These are phyloP conservation scores for Nothophaeocryptopus gaeumannii DNA, from an alignment of 2,329 filamentous ascomycete genomes.

Conservation along the genomic window DNA sequence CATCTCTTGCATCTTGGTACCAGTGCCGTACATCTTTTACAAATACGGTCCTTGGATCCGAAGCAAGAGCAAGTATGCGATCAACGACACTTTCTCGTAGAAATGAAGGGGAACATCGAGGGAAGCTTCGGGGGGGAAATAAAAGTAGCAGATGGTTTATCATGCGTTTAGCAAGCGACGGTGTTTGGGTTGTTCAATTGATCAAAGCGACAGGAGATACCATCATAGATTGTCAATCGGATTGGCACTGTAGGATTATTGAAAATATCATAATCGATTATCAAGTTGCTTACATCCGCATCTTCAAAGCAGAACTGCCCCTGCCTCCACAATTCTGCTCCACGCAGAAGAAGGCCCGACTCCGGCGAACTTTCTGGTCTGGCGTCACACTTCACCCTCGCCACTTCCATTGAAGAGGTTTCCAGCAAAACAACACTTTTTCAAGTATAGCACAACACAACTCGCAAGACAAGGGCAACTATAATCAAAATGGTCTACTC, in stretches of 20 bases:
- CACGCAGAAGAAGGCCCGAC: constrained; percentile 10
- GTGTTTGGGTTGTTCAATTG: too few relatives aligned
- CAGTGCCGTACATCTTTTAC: constrained; percentile 20
- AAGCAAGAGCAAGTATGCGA: constrained; percentile 24
- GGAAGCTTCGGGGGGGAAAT: not conserved
- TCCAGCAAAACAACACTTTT: not conserved
- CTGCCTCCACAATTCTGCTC: constrained; percentile 6
- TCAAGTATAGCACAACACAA: not conserved
- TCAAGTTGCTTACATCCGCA: too few relatives aligned
- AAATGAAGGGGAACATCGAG: not conserved
- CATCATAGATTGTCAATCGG: too few relatives aligned
- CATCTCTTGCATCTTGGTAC: constrained; percentile 14
- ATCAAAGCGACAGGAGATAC: too few relatives aligned
- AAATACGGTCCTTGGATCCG: constrained; percentile 27
- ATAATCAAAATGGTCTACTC: constrained; percentile 50
- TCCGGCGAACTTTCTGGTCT: constrained; percentile 8
- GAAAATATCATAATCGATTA: too few relatives aligned
- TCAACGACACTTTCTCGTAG: constrained; percentile 27
- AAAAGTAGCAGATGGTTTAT: too few relatives aligned
- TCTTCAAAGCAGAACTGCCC: too few relatives aligned
- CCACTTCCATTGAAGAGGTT: not conserved
- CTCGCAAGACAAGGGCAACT: not conserved
- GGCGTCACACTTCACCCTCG: constrained; percentile 3
- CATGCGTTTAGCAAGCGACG: too few relatives aligned
- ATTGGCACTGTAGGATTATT: too few relatives aligned